Evolutionary conservation across 352 stramenopile genomes (phyloP), one percentile per base, ranked within the genome.

Genomic region (Elongisporangium prolatum): DNA sequence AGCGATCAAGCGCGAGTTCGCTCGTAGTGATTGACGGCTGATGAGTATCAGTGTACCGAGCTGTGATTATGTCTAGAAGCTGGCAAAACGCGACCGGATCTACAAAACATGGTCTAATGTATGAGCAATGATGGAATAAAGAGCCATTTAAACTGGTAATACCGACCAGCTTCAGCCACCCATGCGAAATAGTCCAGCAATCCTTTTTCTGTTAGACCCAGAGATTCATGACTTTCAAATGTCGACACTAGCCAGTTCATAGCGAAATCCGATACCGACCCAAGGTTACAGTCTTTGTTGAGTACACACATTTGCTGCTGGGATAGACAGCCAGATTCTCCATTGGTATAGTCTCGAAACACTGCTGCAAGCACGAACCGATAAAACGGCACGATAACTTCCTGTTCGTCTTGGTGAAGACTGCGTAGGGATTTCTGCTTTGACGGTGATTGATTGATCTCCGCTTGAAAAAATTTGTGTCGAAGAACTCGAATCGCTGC

Each of bases 121-220:
- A n/a, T n/a, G n/a, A n/a, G n/a, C n/a, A n/a, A n/a, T n/a, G n/a
- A n/a, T n/a, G n/a, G n/a, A n/a, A n/a, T n/a, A n/a, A n/a, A 1
- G 14, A 58, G 24, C 16, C 3, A 55, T 7, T 13, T n/a, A 37
- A 56, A 25, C 7, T 38, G 17, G 50, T 37, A 56, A 50, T 25
- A 28, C 21, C 17, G 58, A 89, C 81, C 80, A 64, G 76, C 77
- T 67, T 88, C 76, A 2, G 74, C 83, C 7, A 90, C 49, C 75
- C 77, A 90, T 28, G 67, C 77, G 48, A 92, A 88, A 50, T 92
- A 92, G 51, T 84, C 59, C 17, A 88, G 52, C 11, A 92, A 54
- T 11, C 80, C 80, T 40, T 72, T 68, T 53, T 89, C 76, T 0
- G 78, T 86, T 20, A 92, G 58, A 1, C 63, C 64, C 1, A 50